A percentile compares a stretch with the other conserved stretches of the same genome.
Conservation (phyloP, 1,139 yeast genomes). For the Sugiyamaella sp. region DNA sequence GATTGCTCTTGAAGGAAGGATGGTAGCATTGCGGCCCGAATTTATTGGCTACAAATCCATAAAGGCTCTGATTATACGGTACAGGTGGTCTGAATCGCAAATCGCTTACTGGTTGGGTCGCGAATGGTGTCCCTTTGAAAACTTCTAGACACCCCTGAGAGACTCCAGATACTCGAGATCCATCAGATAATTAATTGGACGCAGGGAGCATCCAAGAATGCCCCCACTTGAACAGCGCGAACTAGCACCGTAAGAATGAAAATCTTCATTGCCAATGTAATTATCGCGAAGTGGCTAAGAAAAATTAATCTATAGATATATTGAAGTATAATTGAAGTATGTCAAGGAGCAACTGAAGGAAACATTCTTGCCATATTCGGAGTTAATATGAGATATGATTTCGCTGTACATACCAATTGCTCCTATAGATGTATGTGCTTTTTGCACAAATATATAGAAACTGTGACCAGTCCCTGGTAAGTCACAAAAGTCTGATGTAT, state of each 20-base stretch:
- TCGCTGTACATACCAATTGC: background rate
- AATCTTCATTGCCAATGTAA: no score
- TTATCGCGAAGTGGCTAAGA: no score
- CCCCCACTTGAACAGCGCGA: no score
- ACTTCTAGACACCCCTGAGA: conserved; percentile 13
- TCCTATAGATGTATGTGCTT: no score
- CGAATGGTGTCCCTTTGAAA: conserved; percentile 34
- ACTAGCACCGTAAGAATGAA: no score
- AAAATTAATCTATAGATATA: no score
- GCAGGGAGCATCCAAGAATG: background rate
- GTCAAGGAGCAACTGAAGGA: no score
- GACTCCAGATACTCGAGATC: conserved; percentile 5
- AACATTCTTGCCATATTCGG: no score
- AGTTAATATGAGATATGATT: background rate
- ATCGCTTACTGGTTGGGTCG: conserved; percentile 33
- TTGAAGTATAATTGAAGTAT: no score
- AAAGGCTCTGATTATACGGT: conserved; percentile 10
- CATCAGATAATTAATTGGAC: background rate
- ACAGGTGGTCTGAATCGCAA: conserved; percentile 29
- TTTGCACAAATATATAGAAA: no score
- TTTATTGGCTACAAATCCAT: conserved; percentile 21
- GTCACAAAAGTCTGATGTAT: no score
- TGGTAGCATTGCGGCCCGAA: conserved; percentile 22
- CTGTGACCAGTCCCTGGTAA: no score
- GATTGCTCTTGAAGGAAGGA: background rate